Conservation (phyloP, 495 filamentous ascomycete species). For the Hypomontagnella monticulosa region DNA sequence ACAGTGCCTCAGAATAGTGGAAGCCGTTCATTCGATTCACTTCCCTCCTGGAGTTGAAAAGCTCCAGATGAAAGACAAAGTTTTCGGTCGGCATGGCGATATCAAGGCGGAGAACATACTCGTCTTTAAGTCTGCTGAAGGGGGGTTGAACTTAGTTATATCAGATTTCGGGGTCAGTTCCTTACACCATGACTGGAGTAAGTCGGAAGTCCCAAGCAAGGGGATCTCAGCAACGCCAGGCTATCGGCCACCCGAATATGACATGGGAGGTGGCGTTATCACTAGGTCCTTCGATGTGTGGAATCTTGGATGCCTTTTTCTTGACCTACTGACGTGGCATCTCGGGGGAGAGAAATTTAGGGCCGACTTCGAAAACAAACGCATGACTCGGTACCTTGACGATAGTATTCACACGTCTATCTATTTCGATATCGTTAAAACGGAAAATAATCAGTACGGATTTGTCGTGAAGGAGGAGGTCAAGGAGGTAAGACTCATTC, state of each 20-base stretch:
- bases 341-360: slow-evolving; percentile 39
- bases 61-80: not conserved
- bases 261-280: slow-evolving; percentile 14
- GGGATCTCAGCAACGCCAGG: slow-evolving; percentile 7
- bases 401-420: not conserved
- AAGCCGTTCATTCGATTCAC: slow-evolving; percentile 25
- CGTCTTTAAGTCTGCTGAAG: slow-evolving; percentile 9
- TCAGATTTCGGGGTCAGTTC: slow-evolving; percentile 25
- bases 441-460: not conserved
- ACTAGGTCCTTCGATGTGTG: slow-evolving; percentile 49
- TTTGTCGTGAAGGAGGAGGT: slow-evolving; percentile 14
- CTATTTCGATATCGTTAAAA: slow-evolving; percentile 8
- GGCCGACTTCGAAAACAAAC: not conserved
- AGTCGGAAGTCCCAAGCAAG: slow-evolving; percentile 23
- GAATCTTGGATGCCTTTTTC: slow-evolving; percentile 51
- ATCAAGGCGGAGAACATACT: slow-evolving; percentile 41
- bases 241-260: slow-evolving; percentile 42
- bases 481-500: not conserved
- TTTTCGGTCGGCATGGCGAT: slow-evolving; percentile 27
- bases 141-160: slow-evolving; percentile 7
- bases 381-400: not conserved
- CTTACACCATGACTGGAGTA: slow-evolving; percentile 19
- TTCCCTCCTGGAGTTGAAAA: slow-evolving; percentile 5
- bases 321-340: slow-evolving; percentile 50
- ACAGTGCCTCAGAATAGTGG: slow-evolving; percentile 23